Percentiles rank a stretch among this genome's conserved stretches.
Evolutionary conservation across 371 early-diverging fungal species (phyloP).

Genomic region (Actinomucor elegans): DNA sequence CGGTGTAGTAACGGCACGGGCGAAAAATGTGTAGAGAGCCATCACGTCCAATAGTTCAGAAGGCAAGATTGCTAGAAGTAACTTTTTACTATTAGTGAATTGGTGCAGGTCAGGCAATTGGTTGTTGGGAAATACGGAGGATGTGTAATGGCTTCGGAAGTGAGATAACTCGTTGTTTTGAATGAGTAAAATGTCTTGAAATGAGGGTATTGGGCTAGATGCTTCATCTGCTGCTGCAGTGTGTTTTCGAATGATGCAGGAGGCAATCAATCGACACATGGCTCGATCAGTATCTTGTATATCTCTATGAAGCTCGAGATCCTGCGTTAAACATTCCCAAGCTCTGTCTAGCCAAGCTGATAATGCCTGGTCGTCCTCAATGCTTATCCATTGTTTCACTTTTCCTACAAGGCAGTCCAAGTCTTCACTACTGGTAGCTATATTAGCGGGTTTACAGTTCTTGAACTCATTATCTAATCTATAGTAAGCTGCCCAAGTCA

Average conservation of each 20-base stretch:
- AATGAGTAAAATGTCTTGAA: constrained; percentile 23
- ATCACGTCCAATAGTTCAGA: constrained; percentile 21
- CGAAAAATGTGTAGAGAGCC: constrained; percentile 24
- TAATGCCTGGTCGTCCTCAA: constrained; percentile 8
- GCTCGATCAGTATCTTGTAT: constrained; percentile 29
- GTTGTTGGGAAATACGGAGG: background rate
- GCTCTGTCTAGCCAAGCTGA: constrained; percentile 21
- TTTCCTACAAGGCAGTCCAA: too few species aligned
- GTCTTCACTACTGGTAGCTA: background rate
- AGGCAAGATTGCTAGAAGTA: constrained; percentile 4
- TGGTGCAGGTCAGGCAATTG: background rate
- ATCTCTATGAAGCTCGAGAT: background rate
- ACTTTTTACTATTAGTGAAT: background rate
- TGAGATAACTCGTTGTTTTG: constrained; percentile 38
- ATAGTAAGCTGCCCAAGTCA: background rate
- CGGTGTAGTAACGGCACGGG: background rate
- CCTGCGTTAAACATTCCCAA: constrained; percentile 15
- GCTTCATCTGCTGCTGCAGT: background rate
- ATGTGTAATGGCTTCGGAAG: constrained; percentile 9
- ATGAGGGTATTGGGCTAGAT: background rate
- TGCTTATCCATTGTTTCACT: constrained; percentile 16
- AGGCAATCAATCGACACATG: constrained; percentile 37
- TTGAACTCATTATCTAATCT: constrained; percentile 9
- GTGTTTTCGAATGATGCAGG: constrained; percentile 26
- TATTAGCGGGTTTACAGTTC: background rate